These are phyloP conservation scores for Liquidambar formosana DNA, from an alignment of 164 flowering plant species.

Conservation along the genomic window DNA sequence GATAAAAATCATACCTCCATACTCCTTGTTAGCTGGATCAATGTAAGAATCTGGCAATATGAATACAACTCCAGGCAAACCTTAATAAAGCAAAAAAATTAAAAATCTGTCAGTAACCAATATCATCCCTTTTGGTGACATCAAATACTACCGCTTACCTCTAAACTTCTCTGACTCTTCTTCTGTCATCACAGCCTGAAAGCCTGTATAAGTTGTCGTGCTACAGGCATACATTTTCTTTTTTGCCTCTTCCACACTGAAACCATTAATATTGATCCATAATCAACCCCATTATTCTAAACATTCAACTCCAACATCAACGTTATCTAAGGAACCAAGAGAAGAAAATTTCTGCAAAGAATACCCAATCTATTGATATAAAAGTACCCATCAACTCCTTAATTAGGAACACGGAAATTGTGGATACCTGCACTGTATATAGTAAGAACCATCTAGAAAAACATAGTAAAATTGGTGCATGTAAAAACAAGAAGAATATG, in stretches of 20 bases:
- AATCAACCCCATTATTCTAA: neutral
- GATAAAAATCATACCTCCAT: slow-evolving; percentile 64
- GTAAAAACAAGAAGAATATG: too few relatives aligned
- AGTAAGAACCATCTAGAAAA: too few relatives aligned
- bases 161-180: slow-evolving; percentile 79
- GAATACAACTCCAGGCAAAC: slow-evolving; percentile 84
- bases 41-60: slow-evolving; percentile 94
- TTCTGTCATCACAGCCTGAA: slow-evolving; percentile 82
- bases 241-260: slow-evolving; percentile 90
- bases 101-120: slow-evolving; percentile 1
- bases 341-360: too few relatives aligned
- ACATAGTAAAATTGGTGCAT: too few relatives aligned
- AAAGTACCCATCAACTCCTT: too few relatives aligned
- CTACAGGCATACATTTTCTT: slow-evolving; percentile 89
- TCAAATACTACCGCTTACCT: slow-evolving; percentile 33
- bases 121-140: neutral
- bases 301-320: neutral
- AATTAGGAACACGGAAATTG: too few relatives aligned
- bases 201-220: slow-evolving; percentile 89
- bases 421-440: too few relatives aligned
- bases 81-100: slow-evolving; percentile 33
- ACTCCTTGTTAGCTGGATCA: slow-evolving; percentile 87
- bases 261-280: slow-evolving; percentile 1
- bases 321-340: neutral
- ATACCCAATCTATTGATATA: too few relatives aligned